Conservation (phyloP, 305 asterid species). For the Salvia sclarea region DNA sequence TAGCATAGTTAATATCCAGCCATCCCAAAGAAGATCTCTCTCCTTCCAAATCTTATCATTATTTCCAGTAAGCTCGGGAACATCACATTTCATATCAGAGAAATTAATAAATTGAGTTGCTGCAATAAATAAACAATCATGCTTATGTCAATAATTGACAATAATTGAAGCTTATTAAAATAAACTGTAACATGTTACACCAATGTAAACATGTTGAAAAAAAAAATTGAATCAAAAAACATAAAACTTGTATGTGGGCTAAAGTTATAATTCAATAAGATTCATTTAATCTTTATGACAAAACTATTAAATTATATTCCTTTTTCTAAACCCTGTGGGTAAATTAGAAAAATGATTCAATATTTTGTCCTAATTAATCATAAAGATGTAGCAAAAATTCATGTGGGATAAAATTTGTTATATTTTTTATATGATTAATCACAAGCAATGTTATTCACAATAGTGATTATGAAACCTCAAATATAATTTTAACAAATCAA, state of each 20-base stretch:
- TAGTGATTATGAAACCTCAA: not conserved
- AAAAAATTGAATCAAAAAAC: not conserved
- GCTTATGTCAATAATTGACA: too few species aligned
- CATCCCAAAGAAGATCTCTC: not conserved
- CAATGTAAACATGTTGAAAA: too few species aligned
- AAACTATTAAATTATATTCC: slow-evolving; percentile 6
- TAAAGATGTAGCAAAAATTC: not conserved
- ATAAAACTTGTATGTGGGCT: not conserved
- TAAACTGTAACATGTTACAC: not conserved
- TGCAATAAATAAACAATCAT: not conserved
- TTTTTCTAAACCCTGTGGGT: not conserved
- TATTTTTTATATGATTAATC: not conserved
- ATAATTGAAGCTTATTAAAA: too few species aligned
- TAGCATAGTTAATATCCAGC: slow-evolving; percentile 11
- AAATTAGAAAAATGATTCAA: slow-evolving; percentile 1
- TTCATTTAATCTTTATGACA: not conserved
- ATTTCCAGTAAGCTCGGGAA: not conserved
- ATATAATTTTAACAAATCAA: not conserved
- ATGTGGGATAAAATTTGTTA: not conserved
- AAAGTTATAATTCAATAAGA: not conserved
- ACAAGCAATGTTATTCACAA: not conserved
- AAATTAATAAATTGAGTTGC: not conserved
- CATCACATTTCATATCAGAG: slow-evolving; percentile 1
- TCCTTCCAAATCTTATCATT: slow-evolving; percentile 11
- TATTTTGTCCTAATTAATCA: slow-evolving; percentile 7